A percentile compares a stretch with the other conserved stretches of the same genome.
Evolutionary conservation across 1,139 yeast species (phyloP).

Genomic region (Geotrichum europaeum): DNA sequence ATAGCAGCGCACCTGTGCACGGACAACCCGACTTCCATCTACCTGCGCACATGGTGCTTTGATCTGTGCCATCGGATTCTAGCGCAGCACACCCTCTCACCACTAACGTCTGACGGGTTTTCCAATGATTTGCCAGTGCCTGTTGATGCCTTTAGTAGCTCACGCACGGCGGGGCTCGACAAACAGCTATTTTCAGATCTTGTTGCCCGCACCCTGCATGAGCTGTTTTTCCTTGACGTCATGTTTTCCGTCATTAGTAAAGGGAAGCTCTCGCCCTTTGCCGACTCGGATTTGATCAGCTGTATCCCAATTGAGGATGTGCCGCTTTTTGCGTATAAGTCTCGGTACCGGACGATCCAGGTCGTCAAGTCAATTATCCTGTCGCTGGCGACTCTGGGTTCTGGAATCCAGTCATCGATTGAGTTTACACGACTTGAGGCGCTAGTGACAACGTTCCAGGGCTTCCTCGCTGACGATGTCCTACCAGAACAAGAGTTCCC

Average conservation of each 20-base stretch:
- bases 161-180: constrained; percentile 7
- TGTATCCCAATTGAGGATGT: constrained; percentile 11
- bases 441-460: constrained; percentile 16
- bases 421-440: constrained; percentile 17
- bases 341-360: constrained; percentile 15
- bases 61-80: constrained; percentile 9
- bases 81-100: constrained; percentile 5
- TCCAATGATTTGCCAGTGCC: constrained; percentile 13
- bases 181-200: constrained; percentile 1
- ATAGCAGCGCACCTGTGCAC: constrained; percentile 16
- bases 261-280: constrained; percentile 13
- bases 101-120: neutral
- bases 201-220: constrained; percentile 13
- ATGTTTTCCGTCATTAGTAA: constrained; percentile 17
- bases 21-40: constrained; percentile 14
- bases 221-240: constrained; percentile 16
- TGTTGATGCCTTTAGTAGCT: constrained; percentile 12
- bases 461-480: constrained; percentile 11
- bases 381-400: constrained; percentile 14
- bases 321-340: constrained; percentile 16
- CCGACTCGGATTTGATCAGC: constrained; percentile 11
- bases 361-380: constrained; percentile 13
- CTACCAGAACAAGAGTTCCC: constrained; percentile 11
- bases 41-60: constrained; percentile 18
- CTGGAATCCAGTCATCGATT: constrained; percentile 12